These are phyloP conservation scores for Oryza punctata DNA, from an alignment of 176 grass and related monocot species.

Conservation along the genomic window DNA sequence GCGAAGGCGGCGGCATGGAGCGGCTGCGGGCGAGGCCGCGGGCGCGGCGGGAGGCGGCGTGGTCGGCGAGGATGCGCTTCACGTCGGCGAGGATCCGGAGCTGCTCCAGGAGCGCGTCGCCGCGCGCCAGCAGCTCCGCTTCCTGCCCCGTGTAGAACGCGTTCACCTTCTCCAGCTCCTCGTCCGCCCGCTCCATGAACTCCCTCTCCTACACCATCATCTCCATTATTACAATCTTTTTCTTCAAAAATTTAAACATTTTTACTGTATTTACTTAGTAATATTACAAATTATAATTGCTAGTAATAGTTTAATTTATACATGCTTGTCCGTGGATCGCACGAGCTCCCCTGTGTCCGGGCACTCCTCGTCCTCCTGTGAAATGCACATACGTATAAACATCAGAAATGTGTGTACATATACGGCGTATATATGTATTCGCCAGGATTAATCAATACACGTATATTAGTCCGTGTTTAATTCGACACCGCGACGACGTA, in stretches of 20 bases:
- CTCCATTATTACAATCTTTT: background rate
- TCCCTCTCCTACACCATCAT: slow-evolving; percentile 50
- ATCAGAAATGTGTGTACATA: background rate
- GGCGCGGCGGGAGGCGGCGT: slow-evolving; percentile 33
- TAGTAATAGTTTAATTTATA: too few species aligned
- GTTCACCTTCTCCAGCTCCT: slow-evolving; percentile 88
- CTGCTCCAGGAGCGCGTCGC: slow-evolving; percentile 68
- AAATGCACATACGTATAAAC: background rate
- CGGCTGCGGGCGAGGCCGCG: slow-evolving; percentile 1
- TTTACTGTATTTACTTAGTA: too few species aligned
- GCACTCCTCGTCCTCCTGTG: slow-evolving; percentile 49
- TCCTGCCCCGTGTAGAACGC: slow-evolving; percentile 67
- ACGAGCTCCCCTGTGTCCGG: slow-evolving; percentile 54
- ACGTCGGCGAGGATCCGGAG: slow-evolving; percentile 74
- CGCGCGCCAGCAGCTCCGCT: slow-evolving; percentile 60
- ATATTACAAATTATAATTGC: too few species aligned
- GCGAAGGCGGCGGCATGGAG: background rate
- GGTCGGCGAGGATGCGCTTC: slow-evolving; percentile 69
- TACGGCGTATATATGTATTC: background rate
- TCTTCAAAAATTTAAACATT: too few species aligned
- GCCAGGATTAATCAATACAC: background rate
- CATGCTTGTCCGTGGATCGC: slow-evolving; percentile 62
- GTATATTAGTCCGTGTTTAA: background rate
- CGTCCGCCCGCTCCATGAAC: slow-evolving; percentile 67
- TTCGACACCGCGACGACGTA: slow-evolving; percentile 8